Evolutionary conservation across 176 grass and related monocot genomes (phyloP).

Genomic region (Carex littledalei): DNA sequence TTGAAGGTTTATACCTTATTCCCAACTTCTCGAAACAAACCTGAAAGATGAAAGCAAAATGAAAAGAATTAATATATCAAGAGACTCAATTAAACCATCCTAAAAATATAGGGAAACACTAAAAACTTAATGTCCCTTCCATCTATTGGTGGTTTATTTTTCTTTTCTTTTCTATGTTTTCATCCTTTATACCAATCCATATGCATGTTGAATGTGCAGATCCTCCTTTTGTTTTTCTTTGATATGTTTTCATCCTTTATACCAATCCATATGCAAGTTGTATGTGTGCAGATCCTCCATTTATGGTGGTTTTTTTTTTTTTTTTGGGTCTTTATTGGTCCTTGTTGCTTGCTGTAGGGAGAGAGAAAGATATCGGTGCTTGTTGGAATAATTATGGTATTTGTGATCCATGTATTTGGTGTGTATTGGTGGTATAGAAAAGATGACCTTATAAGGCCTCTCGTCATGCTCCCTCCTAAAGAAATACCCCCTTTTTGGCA

Average conservation of each 20-base stretch:
- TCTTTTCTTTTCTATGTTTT: background rate
- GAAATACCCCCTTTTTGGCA: slow-evolving; percentile 99
- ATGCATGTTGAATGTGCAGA: background rate
- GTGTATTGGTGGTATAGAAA: slow-evolving; percentile 98
- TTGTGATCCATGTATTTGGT: slow-evolving; percentile 74
- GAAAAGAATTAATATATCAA: background rate
- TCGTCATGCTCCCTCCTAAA: slow-evolving; percentile 81
- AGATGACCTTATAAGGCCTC: slow-evolving; percentile 72
- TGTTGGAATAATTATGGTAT: slow-evolving; percentile 81
- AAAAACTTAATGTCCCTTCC: background rate
- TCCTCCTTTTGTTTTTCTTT: background rate
- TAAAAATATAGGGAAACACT: background rate
- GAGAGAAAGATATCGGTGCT: slow-evolving; percentile 85
- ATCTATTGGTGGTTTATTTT: background rate
- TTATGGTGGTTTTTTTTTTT: background rate
- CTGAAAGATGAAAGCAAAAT: background rate
- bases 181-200: background rate
- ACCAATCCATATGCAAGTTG: background rate
- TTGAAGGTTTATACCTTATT: slow-evolving; percentile 49
- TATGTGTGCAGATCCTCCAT: background rate
- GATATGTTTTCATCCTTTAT: background rate
- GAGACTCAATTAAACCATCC: background rate
- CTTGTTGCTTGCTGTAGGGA: slow-evolving; percentile 41
- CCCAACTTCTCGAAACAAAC: background rate
- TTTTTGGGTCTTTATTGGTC: slow-evolving; percentile 12